These are phyloP conservation scores for Vicia villosa DNA, from an alignment of 306 rosid species.

Conservation along the genomic window DNA sequence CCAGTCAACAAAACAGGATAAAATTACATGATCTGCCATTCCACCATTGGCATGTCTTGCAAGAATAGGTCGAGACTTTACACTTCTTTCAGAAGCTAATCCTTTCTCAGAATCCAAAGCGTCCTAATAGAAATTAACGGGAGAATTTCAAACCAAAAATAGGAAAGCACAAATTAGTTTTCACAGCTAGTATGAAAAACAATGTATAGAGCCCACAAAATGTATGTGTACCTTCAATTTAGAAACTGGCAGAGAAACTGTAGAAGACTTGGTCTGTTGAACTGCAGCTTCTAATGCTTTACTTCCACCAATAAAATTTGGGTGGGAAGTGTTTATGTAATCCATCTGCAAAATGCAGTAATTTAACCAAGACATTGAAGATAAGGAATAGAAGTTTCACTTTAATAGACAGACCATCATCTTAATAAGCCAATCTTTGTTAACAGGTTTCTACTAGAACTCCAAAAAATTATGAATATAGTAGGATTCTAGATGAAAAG, in stretches of 20 bases:
- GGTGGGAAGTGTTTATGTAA: slow-evolving; percentile 96
- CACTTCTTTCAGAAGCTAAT: slow-evolving; percentile 67
- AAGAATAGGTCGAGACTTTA: slow-evolving; percentile 60
- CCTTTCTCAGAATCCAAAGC: slow-evolving; percentile 72
- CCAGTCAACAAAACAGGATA: slow-evolving; percentile 18
- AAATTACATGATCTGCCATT: slow-evolving; percentile 57
- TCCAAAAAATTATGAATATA: not conserved
- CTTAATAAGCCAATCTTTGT: slow-evolving; percentile 3
- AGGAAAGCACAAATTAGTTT: not conserved
- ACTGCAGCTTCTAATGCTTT: slow-evolving; percentile 77
- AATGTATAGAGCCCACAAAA: slow-evolving; percentile 8
- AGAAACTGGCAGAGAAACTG: slow-evolving; percentile 53
- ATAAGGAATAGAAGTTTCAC: slow-evolving; percentile 15
- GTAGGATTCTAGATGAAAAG: not conserved
- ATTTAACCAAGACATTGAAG: slow-evolving; percentile 31
- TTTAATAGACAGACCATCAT: slow-evolving; percentile 13
- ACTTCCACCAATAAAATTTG: slow-evolving; percentile 97
- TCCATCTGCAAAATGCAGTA: slow-evolving; percentile 70
- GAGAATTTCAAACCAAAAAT: slow-evolving; percentile 2
- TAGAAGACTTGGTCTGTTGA: slow-evolving; percentile 69
- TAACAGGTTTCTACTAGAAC: slow-evolving; percentile 7
- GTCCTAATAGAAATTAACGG: slow-evolving; percentile 57
- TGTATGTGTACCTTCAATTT: slow-evolving; percentile 64
- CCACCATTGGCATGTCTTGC: slow-evolving; percentile 80
- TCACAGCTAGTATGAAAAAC: slow-evolving; percentile 19